Percentiles rank a stretch among this genome's conserved stretches.
These are phyloP conservation scores for Inga laurina DNA, from an alignment of 306 rosid genomes.

Conservation along the genomic window DNA sequence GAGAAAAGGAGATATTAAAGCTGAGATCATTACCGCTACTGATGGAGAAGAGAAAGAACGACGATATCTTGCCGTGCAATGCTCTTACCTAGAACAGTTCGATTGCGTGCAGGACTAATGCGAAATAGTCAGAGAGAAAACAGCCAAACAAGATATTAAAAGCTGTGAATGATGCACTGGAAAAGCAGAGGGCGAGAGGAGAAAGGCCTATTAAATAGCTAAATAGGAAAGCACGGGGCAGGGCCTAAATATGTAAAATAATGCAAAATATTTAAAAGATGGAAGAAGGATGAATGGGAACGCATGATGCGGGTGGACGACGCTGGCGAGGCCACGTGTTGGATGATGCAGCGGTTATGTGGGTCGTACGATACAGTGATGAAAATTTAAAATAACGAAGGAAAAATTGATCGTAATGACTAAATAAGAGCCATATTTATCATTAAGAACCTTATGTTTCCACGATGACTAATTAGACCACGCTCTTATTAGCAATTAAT, in stretches of 20 bases:
- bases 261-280: not conserved
- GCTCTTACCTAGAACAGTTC: not conserved
- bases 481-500: not conserved
- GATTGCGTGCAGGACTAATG: not conserved
- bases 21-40: not conserved
- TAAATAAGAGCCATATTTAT: not conserved
- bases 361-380: slow-evolving; percentile 1
- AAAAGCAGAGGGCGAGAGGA: not conserved
- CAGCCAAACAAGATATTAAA: too few species aligned
- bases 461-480: not conserved
- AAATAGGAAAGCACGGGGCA: too few species aligned
- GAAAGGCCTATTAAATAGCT: not conserved
- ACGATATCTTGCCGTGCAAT: not conserved
- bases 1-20: not conserved
- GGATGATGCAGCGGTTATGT: not conserved
- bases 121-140: not conserved
- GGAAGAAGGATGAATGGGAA: not conserved
- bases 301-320: not conserved
- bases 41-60: not conserved
- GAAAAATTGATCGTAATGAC: not conserved
- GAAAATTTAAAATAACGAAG: not conserved
- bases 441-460: not conserved
- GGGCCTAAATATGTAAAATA: too few species aligned
- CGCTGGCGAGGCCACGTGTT: slow-evolving; percentile 43
- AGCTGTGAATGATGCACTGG: not conserved